A percentile compares a stretch with the other conserved stretches of the same genome.
Conservation (phyloP, 2,329 filamentous ascomycete species). For the Penicillium concentricum region DNA sequence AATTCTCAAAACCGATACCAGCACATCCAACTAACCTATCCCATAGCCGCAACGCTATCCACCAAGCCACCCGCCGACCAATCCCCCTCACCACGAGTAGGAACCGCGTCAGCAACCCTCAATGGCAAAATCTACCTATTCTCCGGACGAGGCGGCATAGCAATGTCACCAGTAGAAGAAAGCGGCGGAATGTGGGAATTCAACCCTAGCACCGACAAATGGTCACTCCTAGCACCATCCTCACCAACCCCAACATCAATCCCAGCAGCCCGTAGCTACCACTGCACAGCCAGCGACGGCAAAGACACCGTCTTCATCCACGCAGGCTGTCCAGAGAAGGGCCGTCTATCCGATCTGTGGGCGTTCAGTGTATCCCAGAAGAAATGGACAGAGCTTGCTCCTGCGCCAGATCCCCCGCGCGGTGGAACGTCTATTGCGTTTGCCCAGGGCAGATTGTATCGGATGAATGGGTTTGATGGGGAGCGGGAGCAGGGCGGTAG, state of each 20-base stretch:
- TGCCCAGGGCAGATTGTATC: conserved; percentile 64
- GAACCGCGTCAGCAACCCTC: conserved; percentile 68
- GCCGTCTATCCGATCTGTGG: conserved; percentile 71
- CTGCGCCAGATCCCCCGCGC: conserved; percentile 65
- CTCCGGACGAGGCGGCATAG: conserved; percentile 70
- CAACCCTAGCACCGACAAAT: conserved; percentile 62
- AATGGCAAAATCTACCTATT: conserved; percentile 74
- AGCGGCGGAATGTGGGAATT: conserved; percentile 74
- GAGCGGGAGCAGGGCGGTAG: conserved; percentile 66
- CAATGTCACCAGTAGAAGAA: conserved; percentile 72
- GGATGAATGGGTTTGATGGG: conserved; percentile 80
- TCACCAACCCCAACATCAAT: conserved; percentile 43
- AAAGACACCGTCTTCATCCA: conserved; percentile 72
- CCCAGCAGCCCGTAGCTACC: conserved; percentile 70
- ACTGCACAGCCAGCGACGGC: conserved; percentile 61
- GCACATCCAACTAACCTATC: background rate
- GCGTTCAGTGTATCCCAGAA: conserved; percentile 65
- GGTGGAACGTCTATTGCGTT: conserved; percentile 68
- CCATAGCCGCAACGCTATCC: background rate
- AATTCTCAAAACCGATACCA: background rate
- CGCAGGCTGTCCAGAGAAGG: conserved; percentile 67
- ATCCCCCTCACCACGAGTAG: conserved; percentile 67
- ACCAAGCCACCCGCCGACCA: background rate
- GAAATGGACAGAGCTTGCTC: conserved; percentile 66
- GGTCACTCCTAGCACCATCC: conserved; percentile 64